These are phyloP conservation scores for Chalara sp. DNA, from an alignment of 2,329 filamentous ascomycete species.

Conservation along the genomic window DNA sequence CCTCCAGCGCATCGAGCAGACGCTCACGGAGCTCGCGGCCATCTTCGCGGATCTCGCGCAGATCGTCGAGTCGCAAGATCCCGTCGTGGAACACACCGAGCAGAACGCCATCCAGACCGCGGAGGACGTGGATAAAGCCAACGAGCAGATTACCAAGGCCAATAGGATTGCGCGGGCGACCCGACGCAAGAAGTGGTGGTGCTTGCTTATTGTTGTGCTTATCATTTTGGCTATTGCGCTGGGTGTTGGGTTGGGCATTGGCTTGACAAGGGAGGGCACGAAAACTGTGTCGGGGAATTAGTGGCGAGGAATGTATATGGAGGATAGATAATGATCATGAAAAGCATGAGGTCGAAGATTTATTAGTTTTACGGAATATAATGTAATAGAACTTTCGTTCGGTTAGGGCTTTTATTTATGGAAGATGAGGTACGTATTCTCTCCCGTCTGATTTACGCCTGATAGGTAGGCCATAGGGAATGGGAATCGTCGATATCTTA, in stretches of 20 bases:
- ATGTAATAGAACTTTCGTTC: too few relatives aligned
- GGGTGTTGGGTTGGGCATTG: conserved; percentile 37
- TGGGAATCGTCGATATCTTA: too few relatives aligned
- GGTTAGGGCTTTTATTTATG: too few relatives aligned
- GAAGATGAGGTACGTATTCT: too few relatives aligned
- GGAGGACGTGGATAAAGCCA: conserved; percentile 61
- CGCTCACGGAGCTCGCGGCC: conserved; percentile 60
- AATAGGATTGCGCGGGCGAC: conserved; percentile 59
- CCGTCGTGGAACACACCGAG: conserved; percentile 54
- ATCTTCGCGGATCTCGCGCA: conserved; percentile 72
- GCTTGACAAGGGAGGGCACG: conserved; percentile 9
- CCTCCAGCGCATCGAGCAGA: conserved; percentile 73
- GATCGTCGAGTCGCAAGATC: conserved; percentile 66
- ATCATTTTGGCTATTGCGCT: conserved; percentile 52
- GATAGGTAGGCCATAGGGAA: too few relatives aligned
- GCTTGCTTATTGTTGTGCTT: conserved; percentile 53
- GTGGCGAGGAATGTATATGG: too few relatives aligned
- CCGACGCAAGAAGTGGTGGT: conserved; percentile 79
- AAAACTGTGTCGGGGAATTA: not conserved
- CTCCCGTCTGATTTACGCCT: too few relatives aligned
- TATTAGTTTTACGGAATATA: too few relatives aligned
- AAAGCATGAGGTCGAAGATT: too few relatives aligned
- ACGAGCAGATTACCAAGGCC: conserved; percentile 61
- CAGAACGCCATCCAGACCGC: conserved; percentile 58
- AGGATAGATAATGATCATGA: too few relatives aligned